Base-by-base conservation (phyloP, 129 eudicot species). In the Artemisia tridentata region DNA sequence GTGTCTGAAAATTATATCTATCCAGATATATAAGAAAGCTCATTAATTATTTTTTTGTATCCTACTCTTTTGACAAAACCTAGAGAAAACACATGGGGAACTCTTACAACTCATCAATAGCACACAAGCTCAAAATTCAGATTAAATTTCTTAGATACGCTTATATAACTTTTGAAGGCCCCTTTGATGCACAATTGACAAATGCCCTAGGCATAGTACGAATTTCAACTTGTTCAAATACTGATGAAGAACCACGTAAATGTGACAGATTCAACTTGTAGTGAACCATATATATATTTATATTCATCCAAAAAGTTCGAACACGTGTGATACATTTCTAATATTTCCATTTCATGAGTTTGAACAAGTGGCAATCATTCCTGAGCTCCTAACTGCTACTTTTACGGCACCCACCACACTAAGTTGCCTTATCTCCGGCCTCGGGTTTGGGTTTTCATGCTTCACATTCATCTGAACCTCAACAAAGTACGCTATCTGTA, bases 401-500 rank as follows among this genome's bases (percentile, higher is more conserved):
- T 86, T 92, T 27, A 88, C 89, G n/a, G 95, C 96, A 56, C 84
- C 98, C 51, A 92, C 93, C 11, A 75, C 91, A 20, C 96, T 77
- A 46, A 84, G 96, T 47, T 88, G 97, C 79, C 84, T 77, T 72
- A 63, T 80, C 74, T 84, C 89, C 2, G 91, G 91, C 25, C 85
- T 79, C 73, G 83, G 47, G 47, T 60, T 80, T 9, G 67, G 69
- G 49, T 77, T 63, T 61, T 27, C 65, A 61, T 63, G 45, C 34
- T 65, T 75, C 55, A 72, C 81, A 3, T 82, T 81, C 52, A 81
- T 72, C 55, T 92, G 98, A 75, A 92, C 88, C 67, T 88, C 96
- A 46, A 88, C 88, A 79, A 82, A 88, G 75, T 86, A 91, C 8
- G 93, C 87, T 20, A 86, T 85, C 97, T 91, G 85, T 57, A 55